Evolutionary conservation across 202 grass and related monocot species (phyloP).

Genomic region (Elaeis oleifera): DNA sequence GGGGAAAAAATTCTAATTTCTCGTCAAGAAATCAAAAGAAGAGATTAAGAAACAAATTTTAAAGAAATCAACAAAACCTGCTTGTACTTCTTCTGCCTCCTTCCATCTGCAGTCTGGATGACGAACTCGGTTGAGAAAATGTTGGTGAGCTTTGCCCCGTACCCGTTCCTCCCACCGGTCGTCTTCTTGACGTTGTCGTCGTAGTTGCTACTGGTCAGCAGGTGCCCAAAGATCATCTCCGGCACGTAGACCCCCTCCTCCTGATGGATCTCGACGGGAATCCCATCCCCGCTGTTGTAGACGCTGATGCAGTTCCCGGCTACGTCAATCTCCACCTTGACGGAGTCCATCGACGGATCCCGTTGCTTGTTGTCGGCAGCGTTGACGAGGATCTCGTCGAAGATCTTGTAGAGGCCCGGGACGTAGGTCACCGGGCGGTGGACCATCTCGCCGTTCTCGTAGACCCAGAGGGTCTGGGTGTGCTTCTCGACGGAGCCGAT

Average conservation of each 20-base stretch:
- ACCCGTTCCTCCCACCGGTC: slow-evolving; percentile 90
- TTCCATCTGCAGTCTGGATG: slow-evolving; percentile 72
- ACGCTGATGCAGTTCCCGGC: slow-evolving; percentile 46
- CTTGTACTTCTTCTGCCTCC: slow-evolving; percentile 63
- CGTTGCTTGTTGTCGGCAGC: slow-evolving; percentile 98
- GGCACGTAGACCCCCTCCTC: slow-evolving; percentile 91
- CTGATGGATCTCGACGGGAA: slow-evolving; percentile 82
- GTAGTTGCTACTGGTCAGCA: slow-evolving; percentile 97
- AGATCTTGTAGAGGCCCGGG: slow-evolving; percentile 93
- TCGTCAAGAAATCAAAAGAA: background rate
- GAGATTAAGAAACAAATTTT: background rate
- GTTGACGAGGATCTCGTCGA: slow-evolving; percentile 98
- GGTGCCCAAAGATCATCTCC: slow-evolving; percentile 90
- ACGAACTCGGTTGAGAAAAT: slow-evolving; percentile 96
- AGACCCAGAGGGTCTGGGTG: slow-evolving; percentile 74
- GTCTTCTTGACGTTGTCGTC: slow-evolving; percentile 83
- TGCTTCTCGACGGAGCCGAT: slow-evolving; percentile 79
- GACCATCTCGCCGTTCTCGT: slow-evolving; percentile 51
- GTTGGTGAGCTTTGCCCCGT: slow-evolving; percentile 89
- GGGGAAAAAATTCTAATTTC: background rate
- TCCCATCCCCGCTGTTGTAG: slow-evolving; percentile 76
- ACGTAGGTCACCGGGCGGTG: slow-evolving; percentile 56
- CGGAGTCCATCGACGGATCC: slow-evolving; percentile 61
- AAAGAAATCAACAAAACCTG: slow-evolving; percentile 32
- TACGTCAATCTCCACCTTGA: slow-evolving; percentile 74